Evolutionary conservation across 2,329 filamentous ascomycete genomes (phyloP).

Genomic region (Pestalotiopsis fici): DNA sequence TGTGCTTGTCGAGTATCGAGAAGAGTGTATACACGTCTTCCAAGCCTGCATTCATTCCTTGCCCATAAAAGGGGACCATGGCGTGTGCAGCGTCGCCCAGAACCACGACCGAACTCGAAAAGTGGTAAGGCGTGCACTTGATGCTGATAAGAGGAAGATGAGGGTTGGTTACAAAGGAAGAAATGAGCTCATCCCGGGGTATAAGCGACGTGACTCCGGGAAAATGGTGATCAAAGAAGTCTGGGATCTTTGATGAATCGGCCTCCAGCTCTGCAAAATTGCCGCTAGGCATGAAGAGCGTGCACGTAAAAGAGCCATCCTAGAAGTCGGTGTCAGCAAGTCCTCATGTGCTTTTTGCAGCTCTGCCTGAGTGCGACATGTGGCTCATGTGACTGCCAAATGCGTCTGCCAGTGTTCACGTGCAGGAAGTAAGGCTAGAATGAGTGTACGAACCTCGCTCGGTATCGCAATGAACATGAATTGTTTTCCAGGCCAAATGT

Average conservation of each 20-base stretch:
- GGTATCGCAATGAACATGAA: constrained; percentile 99
- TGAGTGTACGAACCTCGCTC: constrained; percentile 48
- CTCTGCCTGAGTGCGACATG: background rate
- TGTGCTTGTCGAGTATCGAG: constrained; percentile 72
- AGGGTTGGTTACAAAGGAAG: constrained; percentile 79
- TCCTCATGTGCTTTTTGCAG: background rate
- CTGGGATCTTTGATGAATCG: constrained; percentile 58
- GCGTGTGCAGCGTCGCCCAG: constrained; percentile 94
- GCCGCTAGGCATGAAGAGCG: constrained; percentile 78
- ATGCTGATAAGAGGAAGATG: constrained; percentile 92
- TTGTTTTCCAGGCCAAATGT: constrained; percentile 93
- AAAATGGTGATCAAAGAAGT: constrained; percentile 82
- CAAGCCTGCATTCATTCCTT: constrained; percentile 95
- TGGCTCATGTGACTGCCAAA: no score
- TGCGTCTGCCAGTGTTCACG: constrained; percentile 9
- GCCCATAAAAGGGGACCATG: constrained; percentile 98
- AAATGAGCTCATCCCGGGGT: constrained; percentile 63
- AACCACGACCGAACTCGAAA: constrained; percentile 74
- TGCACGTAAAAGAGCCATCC: constrained; percentile 93
- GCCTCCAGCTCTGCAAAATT: constrained; percentile 70
- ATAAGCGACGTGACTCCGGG: constrained; percentile 81
- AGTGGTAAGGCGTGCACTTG: constrained; percentile 90
- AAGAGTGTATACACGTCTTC: constrained; percentile 93
- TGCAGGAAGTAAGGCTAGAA: background rate
- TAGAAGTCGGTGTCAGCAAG: constrained; percentile 32